These are phyloP conservation scores for Gonium pectorale DNA, from an alignment of 139 green algal genomes.

Conservation along the genomic window DNA sequence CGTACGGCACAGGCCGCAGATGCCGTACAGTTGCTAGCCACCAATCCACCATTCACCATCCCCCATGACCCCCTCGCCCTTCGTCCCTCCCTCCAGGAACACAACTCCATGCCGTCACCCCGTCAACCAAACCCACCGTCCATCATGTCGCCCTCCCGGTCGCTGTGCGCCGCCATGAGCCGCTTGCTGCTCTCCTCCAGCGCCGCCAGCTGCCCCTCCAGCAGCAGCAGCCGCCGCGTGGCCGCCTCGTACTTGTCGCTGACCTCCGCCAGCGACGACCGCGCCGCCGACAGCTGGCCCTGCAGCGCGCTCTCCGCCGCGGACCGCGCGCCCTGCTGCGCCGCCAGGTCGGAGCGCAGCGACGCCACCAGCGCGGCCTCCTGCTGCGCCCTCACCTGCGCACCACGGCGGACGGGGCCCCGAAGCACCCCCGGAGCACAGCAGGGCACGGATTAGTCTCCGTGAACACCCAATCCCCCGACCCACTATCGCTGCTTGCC, in stretches of 20 bases:
- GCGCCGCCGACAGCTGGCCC: conserved; percentile 23
- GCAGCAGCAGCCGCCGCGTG: conserved; percentile 38
- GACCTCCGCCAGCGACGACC: conserved; percentile 34
- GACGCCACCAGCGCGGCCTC: conserved; percentile 41
- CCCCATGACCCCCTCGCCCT: no score
- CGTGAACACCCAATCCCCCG: no score
- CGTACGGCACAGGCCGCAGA: no score
- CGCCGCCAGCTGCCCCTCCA: conserved; percentile 58
- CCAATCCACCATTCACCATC: no score
- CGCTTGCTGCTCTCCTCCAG: conserved; percentile 58
- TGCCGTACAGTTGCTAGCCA: no score
- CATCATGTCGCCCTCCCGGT: conserved; percentile 55
- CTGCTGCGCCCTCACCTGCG: conserved; percentile 39
- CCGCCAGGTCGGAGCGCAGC: conserved; percentile 49
- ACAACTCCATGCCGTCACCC: no score
- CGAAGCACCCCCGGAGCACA: no score
- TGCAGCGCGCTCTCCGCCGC: conserved; percentile 32
- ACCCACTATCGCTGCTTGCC: no score
- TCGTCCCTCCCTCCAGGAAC: no score
- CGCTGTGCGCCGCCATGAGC: conserved; percentile 44
- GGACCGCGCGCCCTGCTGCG: conserved; percentile 56
- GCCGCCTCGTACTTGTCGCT: conserved; percentile 44
- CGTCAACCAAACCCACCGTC: no score
- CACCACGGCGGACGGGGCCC: no score
- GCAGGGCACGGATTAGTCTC: no score